These are phyloP conservation scores for Suhomyces chickasaworum DNA, from an alignment of 1,139 yeast species.

Conservation along the genomic window DNA sequence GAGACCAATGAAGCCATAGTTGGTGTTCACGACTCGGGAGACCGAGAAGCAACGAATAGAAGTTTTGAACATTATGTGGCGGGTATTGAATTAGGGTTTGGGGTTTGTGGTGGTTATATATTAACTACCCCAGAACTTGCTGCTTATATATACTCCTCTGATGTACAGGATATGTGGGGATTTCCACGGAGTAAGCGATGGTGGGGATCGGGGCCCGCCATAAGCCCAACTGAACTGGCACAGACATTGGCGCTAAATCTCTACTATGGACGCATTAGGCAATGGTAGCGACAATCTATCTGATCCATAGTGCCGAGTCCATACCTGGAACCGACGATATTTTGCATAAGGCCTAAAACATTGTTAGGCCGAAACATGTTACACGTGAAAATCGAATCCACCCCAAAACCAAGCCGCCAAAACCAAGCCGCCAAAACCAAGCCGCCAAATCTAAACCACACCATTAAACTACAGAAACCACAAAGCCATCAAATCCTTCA, in stretches of 20 bases:
- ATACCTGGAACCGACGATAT: neutral
- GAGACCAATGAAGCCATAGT: conserved; percentile 57
- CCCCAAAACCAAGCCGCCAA: too few species aligned
- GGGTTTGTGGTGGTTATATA: neutral
- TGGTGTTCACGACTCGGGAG: conserved; percentile 23
- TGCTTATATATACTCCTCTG: neutral
- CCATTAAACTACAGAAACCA: too few species aligned
- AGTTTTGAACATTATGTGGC: conserved; percentile 15
- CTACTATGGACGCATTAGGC: neutral
- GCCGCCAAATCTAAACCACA: too few species aligned
- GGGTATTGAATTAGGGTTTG: neutral
- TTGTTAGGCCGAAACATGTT: neutral
- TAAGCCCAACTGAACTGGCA: neutral
- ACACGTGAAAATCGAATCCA: neutral
- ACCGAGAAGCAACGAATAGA: conserved; percentile 27
- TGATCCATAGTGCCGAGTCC: neutral
- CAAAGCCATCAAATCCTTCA: too few species aligned
- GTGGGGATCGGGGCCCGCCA: conserved; percentile 1
- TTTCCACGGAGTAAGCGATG: conserved; percentile 5
- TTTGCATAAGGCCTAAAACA: neutral
- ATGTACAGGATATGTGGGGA: neutral
- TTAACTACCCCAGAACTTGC: neutral
- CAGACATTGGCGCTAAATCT: neutral
- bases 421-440: too few species aligned
- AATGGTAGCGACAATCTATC: neutral